Conservation (phyloP, 2,329 filamentous ascomycete species). For the Verticillium isaacii region DNA sequence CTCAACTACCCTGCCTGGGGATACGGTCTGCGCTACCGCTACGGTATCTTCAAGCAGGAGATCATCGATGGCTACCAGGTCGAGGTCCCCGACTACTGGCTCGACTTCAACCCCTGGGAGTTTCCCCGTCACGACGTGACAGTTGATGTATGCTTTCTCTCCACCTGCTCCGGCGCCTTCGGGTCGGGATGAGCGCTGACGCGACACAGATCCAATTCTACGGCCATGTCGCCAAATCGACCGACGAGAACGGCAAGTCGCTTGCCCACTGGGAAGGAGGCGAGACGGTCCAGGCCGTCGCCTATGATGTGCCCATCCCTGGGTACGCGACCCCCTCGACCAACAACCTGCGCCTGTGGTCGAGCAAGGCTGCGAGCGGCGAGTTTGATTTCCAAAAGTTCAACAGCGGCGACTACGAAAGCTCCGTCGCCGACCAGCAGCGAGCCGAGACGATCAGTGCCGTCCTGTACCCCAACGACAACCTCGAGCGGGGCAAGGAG, state of each 20-base stretch:
- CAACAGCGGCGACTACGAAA: constrained; percentile 97
- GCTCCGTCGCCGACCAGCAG: constrained; percentile 96
- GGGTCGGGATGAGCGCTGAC: not conserved
- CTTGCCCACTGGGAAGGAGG: constrained; percentile 82
- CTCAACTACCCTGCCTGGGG: constrained; percentile 97
- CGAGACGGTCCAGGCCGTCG: constrained; percentile 85
- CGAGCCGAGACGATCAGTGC: constrained; percentile 98
- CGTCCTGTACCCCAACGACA: constrained; percentile 96
- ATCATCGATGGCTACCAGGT: constrained; percentile 98
- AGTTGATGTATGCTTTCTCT: constrained; percentile 61
- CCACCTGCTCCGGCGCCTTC: not conserved
- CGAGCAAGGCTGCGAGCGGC: constrained; percentile 91
- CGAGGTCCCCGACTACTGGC: constrained; percentile 97
- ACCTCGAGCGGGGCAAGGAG: constrained; percentile 93
- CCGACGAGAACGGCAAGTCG: constrained; percentile 71
- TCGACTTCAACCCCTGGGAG: constrained; percentile 99
- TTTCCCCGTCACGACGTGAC: constrained; percentile 94
- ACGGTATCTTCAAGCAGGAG: constrained; percentile 99
- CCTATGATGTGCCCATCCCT: constrained; percentile 89
- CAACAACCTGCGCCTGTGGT: constrained; percentile 97
- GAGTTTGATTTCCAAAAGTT: constrained; percentile 99
- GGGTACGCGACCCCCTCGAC: constrained; percentile 86
- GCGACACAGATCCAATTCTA: constrained; percentile 77
- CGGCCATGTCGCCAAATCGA: constrained; percentile 71
- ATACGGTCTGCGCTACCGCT: constrained; percentile 91